Percentiles rank a stretch among this genome's conserved stretches.
Conservation (phyloP, 2,329 filamentous ascomycete genomes). For the Xylaria sp. region DNA sequence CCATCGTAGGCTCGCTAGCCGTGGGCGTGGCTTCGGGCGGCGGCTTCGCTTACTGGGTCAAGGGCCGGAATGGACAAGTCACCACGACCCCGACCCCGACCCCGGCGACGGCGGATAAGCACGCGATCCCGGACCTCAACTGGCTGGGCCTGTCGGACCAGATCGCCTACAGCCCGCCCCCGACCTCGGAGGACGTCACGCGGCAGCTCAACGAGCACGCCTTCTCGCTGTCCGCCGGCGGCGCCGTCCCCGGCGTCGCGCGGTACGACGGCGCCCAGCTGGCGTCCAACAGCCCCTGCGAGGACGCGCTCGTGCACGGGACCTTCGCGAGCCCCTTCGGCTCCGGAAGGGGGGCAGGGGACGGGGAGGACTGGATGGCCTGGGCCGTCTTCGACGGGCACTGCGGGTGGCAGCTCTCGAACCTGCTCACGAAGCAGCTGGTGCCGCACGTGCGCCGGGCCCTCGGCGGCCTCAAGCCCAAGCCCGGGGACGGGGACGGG, state of each 20-base stretch:
- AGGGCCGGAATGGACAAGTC: constrained; percentile 10
- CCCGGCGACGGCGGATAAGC: background rate
- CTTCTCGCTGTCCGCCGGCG: constrained; percentile 20
- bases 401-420: constrained; percentile 40
- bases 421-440: constrained; percentile 36
- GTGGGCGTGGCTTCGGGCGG: constrained; percentile 23
- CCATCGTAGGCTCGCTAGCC: constrained; percentile 20
- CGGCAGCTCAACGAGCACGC: constrained; percentile 35
- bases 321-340: constrained; percentile 33
- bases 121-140: constrained; percentile 33
- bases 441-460: constrained; percentile 36
- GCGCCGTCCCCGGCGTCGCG: constrained; percentile 22
- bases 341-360: too few species aligned
- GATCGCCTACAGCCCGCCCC: constrained; percentile 28
- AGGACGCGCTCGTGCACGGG: constrained; percentile 40
- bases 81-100: background rate
- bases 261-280: constrained; percentile 39
- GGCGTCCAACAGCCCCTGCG: constrained; percentile 38
- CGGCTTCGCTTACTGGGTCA: constrained; percentile 16
- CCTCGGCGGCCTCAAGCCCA: constrained; percentile 22
- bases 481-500: constrained; percentile 20
- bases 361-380: constrained; percentile 33
- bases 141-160: constrained; percentile 29
- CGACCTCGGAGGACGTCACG: constrained; percentile 33
- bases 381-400: constrained; percentile 43